Percentiles rank a stretch among this genome's conserved stretches.
These are phyloP conservation scores for Lablab purpureus DNA, from an alignment of 306 rosid species.

Conservation along the genomic window DNA sequence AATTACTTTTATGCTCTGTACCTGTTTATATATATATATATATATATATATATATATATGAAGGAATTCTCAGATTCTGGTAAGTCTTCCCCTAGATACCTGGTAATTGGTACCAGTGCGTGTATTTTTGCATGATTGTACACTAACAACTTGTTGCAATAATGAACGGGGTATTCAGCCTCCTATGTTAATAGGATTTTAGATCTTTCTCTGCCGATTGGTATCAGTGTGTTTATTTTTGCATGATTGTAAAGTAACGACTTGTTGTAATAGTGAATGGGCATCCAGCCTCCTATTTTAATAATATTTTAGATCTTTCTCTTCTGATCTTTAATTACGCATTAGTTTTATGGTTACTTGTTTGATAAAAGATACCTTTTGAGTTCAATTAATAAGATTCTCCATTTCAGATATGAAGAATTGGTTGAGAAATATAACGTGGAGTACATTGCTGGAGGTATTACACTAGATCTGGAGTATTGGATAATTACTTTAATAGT, in stretches of 20 bases:
- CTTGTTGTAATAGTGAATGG: neutral
- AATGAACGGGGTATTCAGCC: neutral
- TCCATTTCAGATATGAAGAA: conserved; percentile 69
- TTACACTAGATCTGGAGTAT: conserved; percentile 5
- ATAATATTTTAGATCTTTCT: neutral
- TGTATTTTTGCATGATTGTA: neutral
- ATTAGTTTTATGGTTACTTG: neutral
- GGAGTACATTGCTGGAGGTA: conserved; percentile 94
- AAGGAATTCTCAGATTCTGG: neutral
- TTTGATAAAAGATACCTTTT: neutral
- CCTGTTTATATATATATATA: neutral
- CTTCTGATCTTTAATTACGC: neutral
- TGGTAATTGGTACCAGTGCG: neutral
- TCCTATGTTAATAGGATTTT: neutral
- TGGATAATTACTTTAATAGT: conserved; percentile 24
- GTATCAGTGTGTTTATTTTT: too few species aligned
- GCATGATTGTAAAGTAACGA: neutral
- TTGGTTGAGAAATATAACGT: conserved; percentile 59
- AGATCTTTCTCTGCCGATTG: too few species aligned
- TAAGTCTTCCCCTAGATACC: neutral
- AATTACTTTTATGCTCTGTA: neutral
- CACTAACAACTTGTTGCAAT: neutral
- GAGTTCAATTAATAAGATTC: conserved; percentile 20
- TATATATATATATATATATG: neutral
- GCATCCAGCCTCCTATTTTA: neutral